Evolutionary conservation across 2,329 filamentous ascomycete species (phyloP).

Genomic region (Macroventuria anomochaeta): DNA sequence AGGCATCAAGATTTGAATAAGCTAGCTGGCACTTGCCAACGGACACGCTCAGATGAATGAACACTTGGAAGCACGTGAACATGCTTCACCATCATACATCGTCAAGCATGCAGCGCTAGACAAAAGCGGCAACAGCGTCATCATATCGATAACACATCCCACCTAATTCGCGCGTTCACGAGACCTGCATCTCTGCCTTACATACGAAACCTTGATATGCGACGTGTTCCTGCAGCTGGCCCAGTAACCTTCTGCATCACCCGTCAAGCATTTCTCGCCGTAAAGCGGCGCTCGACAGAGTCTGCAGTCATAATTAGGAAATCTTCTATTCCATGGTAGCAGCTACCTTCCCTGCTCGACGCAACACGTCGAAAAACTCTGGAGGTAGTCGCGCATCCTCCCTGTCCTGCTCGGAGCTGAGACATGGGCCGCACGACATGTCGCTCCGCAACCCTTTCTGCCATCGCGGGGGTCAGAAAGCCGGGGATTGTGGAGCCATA

Average conservation of each 20-base stretch:
- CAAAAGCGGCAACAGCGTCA: constrained; percentile 21
- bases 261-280: neutral
- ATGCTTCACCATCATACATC: constrained; percentile 22
- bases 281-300: constrained; percentile 1
- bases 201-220: constrained; percentile 6
- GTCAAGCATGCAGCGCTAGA: constrained; percentile 8
- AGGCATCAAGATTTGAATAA: constrained; percentile 1
- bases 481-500: constrained; percentile 20
- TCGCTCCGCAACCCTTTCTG: constrained; percentile 8
- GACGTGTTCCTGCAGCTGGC: constrained; percentile 18
- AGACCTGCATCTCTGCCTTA: constrained; percentile 9
- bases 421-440: constrained; percentile 11
- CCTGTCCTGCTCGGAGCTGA: constrained; percentile 1
- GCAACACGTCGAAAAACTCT: neutral
- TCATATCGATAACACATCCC: constrained; percentile 22
- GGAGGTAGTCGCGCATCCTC: neutral
- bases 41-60: constrained; percentile 4
- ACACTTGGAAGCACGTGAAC: constrained; percentile 9
- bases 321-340: constrained; percentile 1
- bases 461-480: constrained; percentile 1
- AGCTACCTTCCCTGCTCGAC: constrained; percentile 5
- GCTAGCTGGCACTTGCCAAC: constrained; percentile 5
- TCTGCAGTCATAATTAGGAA: neutral
- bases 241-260: constrained; percentile 2
- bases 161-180: constrained; percentile 12